Base-by-base conservation (phyloP, 2,329 filamentous ascomycete species). In the Penicillium sp. region DNA sequence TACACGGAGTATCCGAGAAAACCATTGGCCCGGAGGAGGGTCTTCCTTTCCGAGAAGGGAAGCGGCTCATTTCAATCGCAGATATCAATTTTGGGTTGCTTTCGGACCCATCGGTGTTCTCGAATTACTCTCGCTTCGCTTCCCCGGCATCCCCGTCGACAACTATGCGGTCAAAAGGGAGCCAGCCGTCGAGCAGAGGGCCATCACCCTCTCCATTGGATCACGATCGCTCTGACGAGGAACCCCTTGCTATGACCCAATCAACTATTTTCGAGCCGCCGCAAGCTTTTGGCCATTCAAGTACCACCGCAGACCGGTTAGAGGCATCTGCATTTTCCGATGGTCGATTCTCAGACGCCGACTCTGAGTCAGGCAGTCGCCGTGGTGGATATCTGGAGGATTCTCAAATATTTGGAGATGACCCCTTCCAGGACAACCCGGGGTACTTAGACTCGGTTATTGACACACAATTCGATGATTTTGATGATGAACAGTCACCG, bases 51-150 rank as follows among this genome's bases (percentile, higher is more conserved):
- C 66, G 72, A 24, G 66, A 68, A 38, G 72, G 76, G 42, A 80
- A 78, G 66, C 75, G 80, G 24, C 69, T 74, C 20, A 64, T 83
- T 52, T 75, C 71, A 10, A 59, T 82, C 8, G 71, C 73, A 26
- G 74, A 75, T 53, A 73, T 82, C 26, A 76, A 76, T 54, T 69
- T 77, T 20, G 72, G 77, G 45, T 62, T 82, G 4, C 68, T 82
- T 18, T 80, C 79, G 4, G 78, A 81, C 57, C 72, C 77, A 3
- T 71, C 74, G 4, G 75, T 78, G n/a, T 81, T 82, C 50, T 74
- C 76, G 4, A 77, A 75, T 24, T 74, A 78, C 61, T 71, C 76
- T 40, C 68, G 70, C 5, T 77, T 77, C 35, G 64, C 64, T 5
- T 56, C 61, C 9, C 72, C 69, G 37, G 55, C 64, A 3, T 74